Percentiles rank a stretch among this genome's conserved stretches.
These are phyloP conservation scores for Quercus tomentella DNA, from an alignment of 331 rosid genomes.

Conservation along the genomic window DNA sequence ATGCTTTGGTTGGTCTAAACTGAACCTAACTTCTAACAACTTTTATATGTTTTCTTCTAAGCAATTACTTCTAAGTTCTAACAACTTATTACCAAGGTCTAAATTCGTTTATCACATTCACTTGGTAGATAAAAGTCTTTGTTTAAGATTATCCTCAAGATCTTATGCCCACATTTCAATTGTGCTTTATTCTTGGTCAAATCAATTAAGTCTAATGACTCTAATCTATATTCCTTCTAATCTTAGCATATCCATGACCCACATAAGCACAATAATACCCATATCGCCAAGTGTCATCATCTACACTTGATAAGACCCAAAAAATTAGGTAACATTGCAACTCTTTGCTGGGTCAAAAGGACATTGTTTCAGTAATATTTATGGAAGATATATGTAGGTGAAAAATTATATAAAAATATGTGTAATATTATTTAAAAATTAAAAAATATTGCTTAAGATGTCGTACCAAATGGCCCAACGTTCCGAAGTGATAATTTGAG, in stretches of 20 bases:
- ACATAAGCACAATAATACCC: not conserved
- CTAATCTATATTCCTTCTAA: not conserved
- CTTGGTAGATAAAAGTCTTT: not conserved
- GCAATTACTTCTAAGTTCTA: not conserved
- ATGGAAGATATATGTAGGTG: no score
- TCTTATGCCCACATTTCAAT: not conserved
- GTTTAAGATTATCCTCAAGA: not conserved
- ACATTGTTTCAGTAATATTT: no score
- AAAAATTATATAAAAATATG: no score
- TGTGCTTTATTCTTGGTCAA: not conserved
- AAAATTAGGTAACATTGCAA: slow-evolving; percentile 16
- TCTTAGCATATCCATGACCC: not conserved
- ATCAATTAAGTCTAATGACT: no score
- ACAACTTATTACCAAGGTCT: not conserved
- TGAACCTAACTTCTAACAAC: not conserved
- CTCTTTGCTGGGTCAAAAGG: no score
- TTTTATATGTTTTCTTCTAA: not conserved
- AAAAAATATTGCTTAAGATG: no score
- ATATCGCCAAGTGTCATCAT: slow-evolving; percentile 8
- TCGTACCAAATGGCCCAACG: accelerated
- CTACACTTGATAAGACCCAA: not conserved
- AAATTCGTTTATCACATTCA: not conserved
- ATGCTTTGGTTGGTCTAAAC: not conserved
- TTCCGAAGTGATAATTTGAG: no score
- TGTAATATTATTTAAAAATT: no score